Evolutionary conservation across 2,329 filamentous ascomycete genomes (phyloP).

Genomic region (Aspergillus unguis): DNA sequence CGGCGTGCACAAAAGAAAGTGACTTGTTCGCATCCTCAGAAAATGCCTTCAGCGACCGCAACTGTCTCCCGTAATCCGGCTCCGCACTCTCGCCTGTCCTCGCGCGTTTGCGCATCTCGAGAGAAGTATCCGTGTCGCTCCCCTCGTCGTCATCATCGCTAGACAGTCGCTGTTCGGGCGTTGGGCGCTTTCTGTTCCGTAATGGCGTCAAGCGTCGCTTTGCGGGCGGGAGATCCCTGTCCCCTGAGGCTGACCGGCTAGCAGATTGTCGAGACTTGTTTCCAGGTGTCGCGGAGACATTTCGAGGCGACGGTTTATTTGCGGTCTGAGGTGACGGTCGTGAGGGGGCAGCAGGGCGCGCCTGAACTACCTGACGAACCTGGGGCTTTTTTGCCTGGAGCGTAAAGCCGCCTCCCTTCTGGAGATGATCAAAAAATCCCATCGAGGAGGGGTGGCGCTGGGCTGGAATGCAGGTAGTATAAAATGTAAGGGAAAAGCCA

Average conservation of each 20-base stretch:
- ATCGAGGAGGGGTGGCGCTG: slow-evolving; percentile 25
- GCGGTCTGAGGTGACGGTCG: slow-evolving; percentile 27
- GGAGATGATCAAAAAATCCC: slow-evolving; percentile 46
- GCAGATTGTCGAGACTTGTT: slow-evolving; percentile 24
- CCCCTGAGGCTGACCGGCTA: slow-evolving; percentile 31
- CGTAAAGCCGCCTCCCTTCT: slow-evolving; percentile 43
- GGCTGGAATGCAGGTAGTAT: slow-evolving; percentile 2
- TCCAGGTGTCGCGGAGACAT: slow-evolving; percentile 19
- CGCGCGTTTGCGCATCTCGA: slow-evolving; percentile 43
- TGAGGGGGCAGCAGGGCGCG: slow-evolving; percentile 30
- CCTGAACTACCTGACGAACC: slow-evolving; percentile 42
- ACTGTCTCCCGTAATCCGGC: slow-evolving; percentile 42
- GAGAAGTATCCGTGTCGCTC: slow-evolving; percentile 41
- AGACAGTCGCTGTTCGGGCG: slow-evolving; percentile 38
- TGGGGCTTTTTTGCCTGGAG: slow-evolving; percentile 42
- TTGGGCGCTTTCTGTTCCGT: slow-evolving; percentile 37
- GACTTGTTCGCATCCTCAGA: slow-evolving; percentile 36
- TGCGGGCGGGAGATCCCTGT: slow-evolving; percentile 25
- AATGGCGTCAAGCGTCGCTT: slow-evolving; percentile 32
- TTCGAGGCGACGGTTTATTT: slow-evolving; percentile 19
- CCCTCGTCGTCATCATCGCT: slow-evolving; percentile 43
- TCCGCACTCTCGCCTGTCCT: slow-evolving; percentile 41
- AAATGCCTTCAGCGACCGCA: slow-evolving; percentile 47
- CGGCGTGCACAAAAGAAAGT: slow-evolving; percentile 49
- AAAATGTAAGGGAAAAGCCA: slow-evolving; percentile 6